Percentiles rank a stretch among this genome's conserved stretches.
phyloP scores from a whole-genome alignment of 1,284 basidiomycete genomes.

The Meripilus lineatus region DNA sequence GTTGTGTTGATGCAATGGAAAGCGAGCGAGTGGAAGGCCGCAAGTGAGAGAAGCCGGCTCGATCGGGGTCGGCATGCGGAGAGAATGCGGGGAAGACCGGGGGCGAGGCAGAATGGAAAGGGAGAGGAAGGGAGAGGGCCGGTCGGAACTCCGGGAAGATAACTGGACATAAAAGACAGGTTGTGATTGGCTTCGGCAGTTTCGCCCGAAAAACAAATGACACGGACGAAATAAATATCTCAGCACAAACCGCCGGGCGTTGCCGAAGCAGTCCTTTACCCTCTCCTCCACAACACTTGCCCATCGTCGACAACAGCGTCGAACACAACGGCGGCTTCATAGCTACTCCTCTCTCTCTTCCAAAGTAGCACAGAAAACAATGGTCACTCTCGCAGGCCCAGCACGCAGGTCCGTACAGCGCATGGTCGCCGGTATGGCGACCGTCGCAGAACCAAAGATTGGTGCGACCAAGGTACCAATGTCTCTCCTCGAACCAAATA shows the following conservation, averaged over 20 bases:
- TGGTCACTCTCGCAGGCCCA: constrained; percentile 61
- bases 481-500: constrained; percentile 83
- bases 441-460: constrained; percentile 64
- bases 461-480: constrained; percentile 92
- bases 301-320: constrained; percentile 15
- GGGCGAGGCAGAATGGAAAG: neutral
- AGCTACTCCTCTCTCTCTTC: constrained; percentile 11
- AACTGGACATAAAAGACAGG: neutral
- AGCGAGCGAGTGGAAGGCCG: no score
- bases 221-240: constrained; percentile 8
- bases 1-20: no score
- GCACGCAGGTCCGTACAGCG: constrained; percentile 56
- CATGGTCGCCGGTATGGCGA: constrained; percentile 72
- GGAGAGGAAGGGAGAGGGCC: neutral
- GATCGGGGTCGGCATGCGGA: no score
- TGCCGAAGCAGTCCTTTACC: neutral
- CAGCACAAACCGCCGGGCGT: neutral
- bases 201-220: constrained; percentile 2
- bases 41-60: no score
- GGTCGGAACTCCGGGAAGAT: neutral
- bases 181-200: constrained; percentile 7
- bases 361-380: constrained; percentile 43
- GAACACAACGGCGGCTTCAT: constrained; percentile 29
- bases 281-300: constrained; percentile 6
- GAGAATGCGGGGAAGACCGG: constrained; percentile 1